phyloP scores from a whole-genome alignment of 2,329 filamentous ascomycete species.

The Neonectria punicea region DNA sequence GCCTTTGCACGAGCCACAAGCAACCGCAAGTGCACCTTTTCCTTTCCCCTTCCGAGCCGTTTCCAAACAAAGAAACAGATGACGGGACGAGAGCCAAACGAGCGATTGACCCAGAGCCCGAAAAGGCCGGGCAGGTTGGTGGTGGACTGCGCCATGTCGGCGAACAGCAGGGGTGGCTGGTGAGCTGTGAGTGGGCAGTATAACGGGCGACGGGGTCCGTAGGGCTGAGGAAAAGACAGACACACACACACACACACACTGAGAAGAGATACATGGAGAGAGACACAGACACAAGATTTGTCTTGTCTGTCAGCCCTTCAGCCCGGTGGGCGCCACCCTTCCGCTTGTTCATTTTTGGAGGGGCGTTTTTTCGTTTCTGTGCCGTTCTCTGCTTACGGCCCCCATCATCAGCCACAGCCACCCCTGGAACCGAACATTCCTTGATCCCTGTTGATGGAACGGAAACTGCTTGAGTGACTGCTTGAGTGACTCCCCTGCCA shows the following conservation, averaged over 20 bases:
- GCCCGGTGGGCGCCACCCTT: slow-evolving; percentile 2
- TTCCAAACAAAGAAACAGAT: slow-evolving; percentile 39
- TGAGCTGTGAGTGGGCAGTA: slow-evolving; percentile 13
- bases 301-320: slow-evolving; percentile 1
- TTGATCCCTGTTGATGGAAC: not conserved
- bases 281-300: not conserved
- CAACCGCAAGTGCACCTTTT: not conserved
- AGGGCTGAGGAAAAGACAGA: slow-evolving; percentile 19
- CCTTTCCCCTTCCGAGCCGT: slow-evolving; percentile 10
- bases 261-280: no score
- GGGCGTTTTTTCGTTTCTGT: not conserved
- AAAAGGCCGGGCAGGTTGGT: slow-evolving; percentile 9
- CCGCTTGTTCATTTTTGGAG: not conserved
- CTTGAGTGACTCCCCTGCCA: no score
- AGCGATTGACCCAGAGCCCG: slow-evolving; percentile 19
- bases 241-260: not conserved
- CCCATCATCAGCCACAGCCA: slow-evolving; percentile 36
- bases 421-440: not conserved
- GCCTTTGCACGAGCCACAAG: not conserved
- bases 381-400: slow-evolving; percentile 5
- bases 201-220: slow-evolving; percentile 12
- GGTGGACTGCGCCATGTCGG: slow-evolving; percentile 26
- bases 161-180: slow-evolving; percentile 21
- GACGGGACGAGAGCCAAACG: slow-evolving; percentile 1
- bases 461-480: no score